Evolutionary conservation across 768 basidiomycete species (phyloP).

Genomic region (Mycena capillaripes): DNA sequence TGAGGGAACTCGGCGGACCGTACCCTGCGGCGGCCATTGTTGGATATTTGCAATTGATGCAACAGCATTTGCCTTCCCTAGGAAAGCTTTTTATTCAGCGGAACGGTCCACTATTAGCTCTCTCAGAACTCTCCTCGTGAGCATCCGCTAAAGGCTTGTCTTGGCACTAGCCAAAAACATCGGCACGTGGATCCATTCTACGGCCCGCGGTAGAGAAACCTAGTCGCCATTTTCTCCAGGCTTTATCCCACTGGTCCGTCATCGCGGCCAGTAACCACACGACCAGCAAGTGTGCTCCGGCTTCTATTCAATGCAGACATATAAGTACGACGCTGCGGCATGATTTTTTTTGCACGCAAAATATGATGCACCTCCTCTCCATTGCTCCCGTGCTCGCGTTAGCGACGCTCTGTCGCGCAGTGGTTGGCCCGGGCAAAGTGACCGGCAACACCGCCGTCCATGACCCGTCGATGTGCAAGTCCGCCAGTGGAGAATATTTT

Average conservation of each 20-base stretch:
- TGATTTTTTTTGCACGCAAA: background rate
- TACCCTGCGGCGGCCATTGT: background rate
- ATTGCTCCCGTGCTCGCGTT: slow-evolving; percentile 33
- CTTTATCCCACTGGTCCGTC: slow-evolving; percentile 29
- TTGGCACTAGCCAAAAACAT: background rate
- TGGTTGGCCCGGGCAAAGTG: slow-evolving; percentile 54
- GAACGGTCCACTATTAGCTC: background rate
- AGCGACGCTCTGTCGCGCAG: slow-evolving; percentile 35
- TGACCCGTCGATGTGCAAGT: slow-evolving; percentile 66
- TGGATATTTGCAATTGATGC: background rate
- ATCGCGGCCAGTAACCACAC: slow-evolving; percentile 8
- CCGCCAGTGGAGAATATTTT: slow-evolving; percentile 60
- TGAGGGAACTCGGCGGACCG: background rate
- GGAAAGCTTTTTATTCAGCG: background rate
- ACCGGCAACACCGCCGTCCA: slow-evolving; percentile 60
- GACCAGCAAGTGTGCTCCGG: background rate
- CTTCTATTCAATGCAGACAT: background rate
- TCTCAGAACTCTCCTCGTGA: background rate
- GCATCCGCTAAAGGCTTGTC: background rate
- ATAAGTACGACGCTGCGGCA: background rate
- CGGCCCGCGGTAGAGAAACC: background rate
- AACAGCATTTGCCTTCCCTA: background rate
- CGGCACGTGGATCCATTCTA: background rate
- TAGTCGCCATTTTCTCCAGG: slow-evolving; percentile 17
- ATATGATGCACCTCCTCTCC: slow-evolving; percentile 34